Evolutionary conservation across 495 filamentous ascomycete genomes (phyloP).

Genomic region (Podospora sp.): DNA sequence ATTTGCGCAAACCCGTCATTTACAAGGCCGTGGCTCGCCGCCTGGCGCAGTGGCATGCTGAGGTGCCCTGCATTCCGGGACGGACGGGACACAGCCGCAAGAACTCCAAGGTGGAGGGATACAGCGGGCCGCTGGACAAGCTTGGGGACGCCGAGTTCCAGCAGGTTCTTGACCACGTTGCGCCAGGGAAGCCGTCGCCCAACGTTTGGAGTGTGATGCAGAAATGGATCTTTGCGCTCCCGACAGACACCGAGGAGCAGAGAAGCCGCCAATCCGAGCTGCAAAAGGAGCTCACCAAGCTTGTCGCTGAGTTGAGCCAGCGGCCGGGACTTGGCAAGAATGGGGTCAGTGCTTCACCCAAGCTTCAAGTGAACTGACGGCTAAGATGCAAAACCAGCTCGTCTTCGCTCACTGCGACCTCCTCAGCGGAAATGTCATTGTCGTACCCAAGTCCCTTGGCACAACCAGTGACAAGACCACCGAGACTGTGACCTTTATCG

Average conservation of each 20-base stretch:
- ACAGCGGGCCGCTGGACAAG: conserved; percentile 20
- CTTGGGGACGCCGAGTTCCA: conserved; percentile 41
- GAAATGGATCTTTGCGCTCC: conserved; percentile 90
- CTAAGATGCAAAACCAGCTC: conserved; percentile 55
- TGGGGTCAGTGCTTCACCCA: conserved; percentile 57
- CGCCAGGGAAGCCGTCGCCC: conserved; percentile 65
- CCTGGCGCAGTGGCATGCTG: conserved; percentile 91
- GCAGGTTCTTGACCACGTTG: conserved; percentile 56
- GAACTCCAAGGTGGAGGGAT: conserved; percentile 33
- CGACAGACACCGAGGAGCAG: conserved; percentile 68
- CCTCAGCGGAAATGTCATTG: conserved; percentile 91
- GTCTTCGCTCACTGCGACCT: conserved; percentile 97
- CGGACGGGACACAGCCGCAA: conserved; percentile 41
- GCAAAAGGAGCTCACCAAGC: conserved; percentile 71
- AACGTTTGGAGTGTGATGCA: conserved; percentile 94
- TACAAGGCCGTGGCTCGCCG: conserved; percentile 82
- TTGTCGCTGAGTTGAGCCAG: conserved; percentile 70
- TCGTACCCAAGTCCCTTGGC: conserved; percentile 57
- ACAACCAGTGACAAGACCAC: conserved; percentile 35
- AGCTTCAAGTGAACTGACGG: background rate
- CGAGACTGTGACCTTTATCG: conserved; percentile 81
- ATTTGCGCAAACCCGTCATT: conserved; percentile 69
- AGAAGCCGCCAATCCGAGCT: conserved; percentile 64
- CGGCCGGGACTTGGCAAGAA: conserved; percentile 70
- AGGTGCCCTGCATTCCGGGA: conserved; percentile 62